Evolutionary conservation across 148 eudicot genomes (phyloP).

Genomic region (Amaranthus hypochondriacus): DNA sequence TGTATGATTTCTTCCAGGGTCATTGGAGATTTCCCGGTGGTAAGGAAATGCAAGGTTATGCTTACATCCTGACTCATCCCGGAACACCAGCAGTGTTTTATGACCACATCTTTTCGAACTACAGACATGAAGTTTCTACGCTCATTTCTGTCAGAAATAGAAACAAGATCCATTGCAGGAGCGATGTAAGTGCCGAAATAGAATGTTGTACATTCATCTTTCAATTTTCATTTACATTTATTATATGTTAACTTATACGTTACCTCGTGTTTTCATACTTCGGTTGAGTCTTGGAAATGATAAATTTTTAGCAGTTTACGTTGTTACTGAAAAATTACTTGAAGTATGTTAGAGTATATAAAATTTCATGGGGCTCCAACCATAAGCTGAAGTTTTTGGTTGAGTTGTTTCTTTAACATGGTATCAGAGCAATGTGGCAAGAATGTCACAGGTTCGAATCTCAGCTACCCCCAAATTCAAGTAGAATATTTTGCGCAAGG

Average conservation of each 20-base stretch:
- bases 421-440: too few species aligned
- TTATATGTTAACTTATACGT: neutral
- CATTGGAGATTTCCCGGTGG: slow-evolving; percentile 99
- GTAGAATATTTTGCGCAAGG: too few species aligned
- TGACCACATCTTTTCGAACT: slow-evolving; percentile 71
- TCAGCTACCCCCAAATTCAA: too few species aligned
- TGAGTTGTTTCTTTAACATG: too few species aligned
- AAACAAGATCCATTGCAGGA: slow-evolving; percentile 82
- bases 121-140: slow-evolving; percentile 46
- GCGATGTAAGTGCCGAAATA: slow-evolving; percentile 52
- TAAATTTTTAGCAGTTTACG: neutral
- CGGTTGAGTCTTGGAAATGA: neutral
- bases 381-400: too few species aligned
- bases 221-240: neutral
- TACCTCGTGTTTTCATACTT: too few species aligned
- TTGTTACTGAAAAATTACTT: neutral
- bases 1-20: slow-evolving; percentile 48
- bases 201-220: neutral
- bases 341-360: neutral
- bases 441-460: too few species aligned
- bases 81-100: slow-evolving; percentile 97
- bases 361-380: too few species aligned
- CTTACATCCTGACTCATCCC: slow-evolving; percentile 95
- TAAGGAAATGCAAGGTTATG: slow-evolving; percentile 99
- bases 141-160: slow-evolving; percentile 71